phyloP scores from a whole-genome alignment of 306 rosid genomes.

The Begonia fuchsioides region DNA sequence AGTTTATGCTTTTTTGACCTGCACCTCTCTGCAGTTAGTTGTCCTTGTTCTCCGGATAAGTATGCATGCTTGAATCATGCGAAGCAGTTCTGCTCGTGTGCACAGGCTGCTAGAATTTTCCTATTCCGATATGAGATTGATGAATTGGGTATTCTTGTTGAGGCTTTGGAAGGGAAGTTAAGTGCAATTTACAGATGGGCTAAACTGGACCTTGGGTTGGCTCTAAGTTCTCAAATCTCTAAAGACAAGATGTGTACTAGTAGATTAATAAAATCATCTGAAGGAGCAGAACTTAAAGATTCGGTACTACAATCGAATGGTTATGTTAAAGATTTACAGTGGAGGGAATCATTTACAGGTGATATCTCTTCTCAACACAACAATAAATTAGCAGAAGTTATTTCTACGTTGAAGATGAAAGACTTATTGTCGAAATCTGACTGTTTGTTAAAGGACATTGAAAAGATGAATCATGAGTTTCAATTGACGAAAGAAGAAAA shows the following conservation, averaged over 20 bases:
- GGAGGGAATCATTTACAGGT: slow-evolving; percentile 20
- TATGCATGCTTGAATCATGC: slow-evolving; percentile 96
- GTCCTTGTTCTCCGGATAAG: slow-evolving; percentile 71
- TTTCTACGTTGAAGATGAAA: slow-evolving; percentile 13
- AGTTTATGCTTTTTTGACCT: slow-evolving; percentile 71
- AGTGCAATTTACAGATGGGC: slow-evolving; percentile 98
- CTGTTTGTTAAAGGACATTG: slow-evolving; percentile 14
- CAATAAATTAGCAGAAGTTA: slow-evolving; percentile 20
- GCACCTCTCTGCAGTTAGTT: slow-evolving; percentile 91
- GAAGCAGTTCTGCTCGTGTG: slow-evolving; percentile 73
- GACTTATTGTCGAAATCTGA: slow-evolving; percentile 10
- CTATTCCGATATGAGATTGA: slow-evolving; percentile 82
- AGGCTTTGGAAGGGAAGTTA: slow-evolving; percentile 94
- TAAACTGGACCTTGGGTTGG: slow-evolving; percentile 77
- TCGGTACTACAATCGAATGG: slow-evolving; percentile 19
- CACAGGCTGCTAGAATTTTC: slow-evolving; percentile 63
- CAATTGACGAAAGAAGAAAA: slow-evolving; percentile 26
- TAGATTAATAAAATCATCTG: slow-evolving; percentile 4
- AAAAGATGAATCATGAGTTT: slow-evolving; percentile 13
- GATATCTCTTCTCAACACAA: slow-evolving; percentile 21
- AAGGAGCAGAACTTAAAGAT: slow-evolving; percentile 22
- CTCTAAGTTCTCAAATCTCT: slow-evolving; percentile 48
- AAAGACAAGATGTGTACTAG: slow-evolving; percentile 17
- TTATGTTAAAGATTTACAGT: no score
- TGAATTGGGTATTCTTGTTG: slow-evolving; percentile 72